phyloP scores from a whole-genome alignment of 2,329 filamentous ascomycete genomes.

The Colletotrichum falcatum region DNA sequence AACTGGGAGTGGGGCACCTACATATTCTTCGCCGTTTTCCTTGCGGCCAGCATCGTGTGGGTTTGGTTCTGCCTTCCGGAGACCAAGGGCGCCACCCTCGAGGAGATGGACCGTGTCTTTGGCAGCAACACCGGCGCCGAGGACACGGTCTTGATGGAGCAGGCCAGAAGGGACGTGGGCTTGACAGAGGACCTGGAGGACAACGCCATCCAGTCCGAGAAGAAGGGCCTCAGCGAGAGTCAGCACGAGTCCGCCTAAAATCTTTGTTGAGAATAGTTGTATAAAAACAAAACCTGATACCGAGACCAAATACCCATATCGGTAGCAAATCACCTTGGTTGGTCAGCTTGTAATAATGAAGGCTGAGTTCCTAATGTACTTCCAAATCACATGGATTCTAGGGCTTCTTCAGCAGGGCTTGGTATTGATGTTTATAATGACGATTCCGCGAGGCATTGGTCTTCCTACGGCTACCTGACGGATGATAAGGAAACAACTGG shows the following conservation, averaged over 20 bases:
- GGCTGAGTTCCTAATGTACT: no score
- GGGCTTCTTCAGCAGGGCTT: background rate
- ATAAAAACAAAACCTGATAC: background rate
- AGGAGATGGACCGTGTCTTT: slow-evolving; percentile 67
- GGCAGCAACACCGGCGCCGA: slow-evolving; percentile 51
- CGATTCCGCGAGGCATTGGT: background rate
- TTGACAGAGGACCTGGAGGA: slow-evolving; percentile 40
- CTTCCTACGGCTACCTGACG: background rate
- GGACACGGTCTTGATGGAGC: slow-evolving; percentile 44
- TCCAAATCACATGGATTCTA: background rate
- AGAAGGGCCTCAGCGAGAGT: slow-evolving; percentile 35
- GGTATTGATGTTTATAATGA: background rate
- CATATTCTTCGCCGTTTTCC: slow-evolving; percentile 67
- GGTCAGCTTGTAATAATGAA: background rate
- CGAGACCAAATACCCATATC: background rate
- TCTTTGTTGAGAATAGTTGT: background rate
- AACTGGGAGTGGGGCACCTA: slow-evolving; percentile 64
- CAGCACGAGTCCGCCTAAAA: slow-evolving; percentile 23
- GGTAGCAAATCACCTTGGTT: no score
- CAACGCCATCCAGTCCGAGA: slow-evolving; percentile 39
- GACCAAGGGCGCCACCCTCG: slow-evolving; percentile 66
- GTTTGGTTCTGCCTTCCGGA: slow-evolving; percentile 65
- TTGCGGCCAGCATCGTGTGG: slow-evolving; percentile 60
- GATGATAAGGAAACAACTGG: no score
- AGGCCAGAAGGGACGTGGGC: slow-evolving; percentile 44